Evolutionary conservation across 2,329 filamentous ascomycete species (phyloP).

Genomic region (Cercospora nicotianae): DNA sequence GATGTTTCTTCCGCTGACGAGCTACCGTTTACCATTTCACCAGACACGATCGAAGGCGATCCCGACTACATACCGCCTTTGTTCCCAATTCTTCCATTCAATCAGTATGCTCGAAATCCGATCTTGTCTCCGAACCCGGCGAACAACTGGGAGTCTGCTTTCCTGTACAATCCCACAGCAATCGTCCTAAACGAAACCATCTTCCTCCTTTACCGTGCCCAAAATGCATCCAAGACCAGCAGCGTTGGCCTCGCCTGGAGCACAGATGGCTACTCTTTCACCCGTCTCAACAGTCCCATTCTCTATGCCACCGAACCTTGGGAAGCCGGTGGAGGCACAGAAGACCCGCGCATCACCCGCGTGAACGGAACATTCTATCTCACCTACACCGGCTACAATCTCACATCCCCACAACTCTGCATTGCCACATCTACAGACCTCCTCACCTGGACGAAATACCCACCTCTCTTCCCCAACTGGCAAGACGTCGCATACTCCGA

Average conservation of each 20-base stretch:
- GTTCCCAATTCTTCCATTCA: conserved; percentile 35
- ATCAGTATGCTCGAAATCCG: conserved; percentile 32
- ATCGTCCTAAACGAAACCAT: conserved; percentile 37
- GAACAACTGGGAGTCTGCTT: conserved; percentile 35
- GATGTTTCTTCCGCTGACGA: conserved; percentile 7
- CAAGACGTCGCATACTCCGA: conserved; percentile 28
- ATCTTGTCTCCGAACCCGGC: conserved; percentile 27
- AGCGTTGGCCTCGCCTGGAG: conserved; percentile 43
- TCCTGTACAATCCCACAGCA: conserved; percentile 36
- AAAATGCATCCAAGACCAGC: conserved; percentile 38
- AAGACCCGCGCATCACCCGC: conserved; percentile 42
- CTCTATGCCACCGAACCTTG: conserved; percentile 39
- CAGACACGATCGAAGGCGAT: conserved; percentile 29
- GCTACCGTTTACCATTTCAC: conserved; percentile 12
- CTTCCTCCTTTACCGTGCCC: conserved; percentile 42
- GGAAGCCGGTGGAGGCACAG: conserved; percentile 38
- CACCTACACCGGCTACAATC: conserved; percentile 42
- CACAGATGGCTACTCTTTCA: conserved; percentile 40
- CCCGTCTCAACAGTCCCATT: conserved; percentile 38
- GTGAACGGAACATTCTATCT: conserved; percentile 43
- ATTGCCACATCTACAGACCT: conserved; percentile 42
- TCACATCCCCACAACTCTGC: conserved; percentile 38
- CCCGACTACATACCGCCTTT: conserved; percentile 32
- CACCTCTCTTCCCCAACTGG: conserved; percentile 35
- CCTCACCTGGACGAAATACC: conserved; percentile 40